phyloP scores from a whole-genome alignment of 352 stramenopile genomes.

The Pythium monospermum region DNA sequence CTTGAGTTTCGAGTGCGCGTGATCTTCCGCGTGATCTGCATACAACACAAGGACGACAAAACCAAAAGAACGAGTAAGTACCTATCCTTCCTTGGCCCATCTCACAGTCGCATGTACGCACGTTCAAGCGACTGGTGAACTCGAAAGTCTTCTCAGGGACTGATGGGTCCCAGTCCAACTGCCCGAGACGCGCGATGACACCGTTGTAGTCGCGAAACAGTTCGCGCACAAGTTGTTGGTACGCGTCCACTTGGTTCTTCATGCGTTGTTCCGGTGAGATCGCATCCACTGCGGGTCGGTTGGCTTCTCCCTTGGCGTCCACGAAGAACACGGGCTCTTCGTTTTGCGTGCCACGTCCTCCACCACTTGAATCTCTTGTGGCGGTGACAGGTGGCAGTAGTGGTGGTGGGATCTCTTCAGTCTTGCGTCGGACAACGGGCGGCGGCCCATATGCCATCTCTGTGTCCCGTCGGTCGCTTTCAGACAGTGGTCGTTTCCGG shows the following conservation, averaged over 20 bases:
- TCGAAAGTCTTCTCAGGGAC: slow-evolving; percentile 19
- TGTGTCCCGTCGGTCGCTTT: not conserved
- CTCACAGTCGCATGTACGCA: slow-evolving; percentile 2
- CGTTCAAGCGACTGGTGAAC: slow-evolving; percentile 22
- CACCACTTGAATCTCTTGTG: too few relatives aligned
- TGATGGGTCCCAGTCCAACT: slow-evolving; percentile 36
- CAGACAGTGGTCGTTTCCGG: not conserved
- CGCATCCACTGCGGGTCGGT: slow-evolving; percentile 16
- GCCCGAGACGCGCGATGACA: slow-evolving; percentile 26
- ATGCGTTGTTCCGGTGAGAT: slow-evolving; percentile 32
- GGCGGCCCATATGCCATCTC: too few relatives aligned
- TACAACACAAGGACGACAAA: not conserved
- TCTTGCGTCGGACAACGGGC: not conserved
- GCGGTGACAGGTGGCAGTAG: too few relatives aligned
- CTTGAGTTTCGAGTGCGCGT: slow-evolving; percentile 6
- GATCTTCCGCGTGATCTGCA: slow-evolving; percentile 9
- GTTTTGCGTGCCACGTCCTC: not conserved
- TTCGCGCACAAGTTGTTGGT: slow-evolving; percentile 54
- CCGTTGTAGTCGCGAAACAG: slow-evolving; percentile 43
- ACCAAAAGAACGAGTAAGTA: not conserved
- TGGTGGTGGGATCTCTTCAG: too few relatives aligned
- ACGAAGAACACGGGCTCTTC: slow-evolving; percentile 32
- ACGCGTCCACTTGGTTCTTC: slow-evolving; percentile 39
- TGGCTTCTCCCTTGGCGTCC: slow-evolving; percentile 41
- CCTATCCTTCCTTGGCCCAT: not conserved